Evolutionary conservation across 352 stramenopile species (phyloP), one percentile per base, ranked within the genome.

Genomic region (Phytophthora sp.): DNA sequence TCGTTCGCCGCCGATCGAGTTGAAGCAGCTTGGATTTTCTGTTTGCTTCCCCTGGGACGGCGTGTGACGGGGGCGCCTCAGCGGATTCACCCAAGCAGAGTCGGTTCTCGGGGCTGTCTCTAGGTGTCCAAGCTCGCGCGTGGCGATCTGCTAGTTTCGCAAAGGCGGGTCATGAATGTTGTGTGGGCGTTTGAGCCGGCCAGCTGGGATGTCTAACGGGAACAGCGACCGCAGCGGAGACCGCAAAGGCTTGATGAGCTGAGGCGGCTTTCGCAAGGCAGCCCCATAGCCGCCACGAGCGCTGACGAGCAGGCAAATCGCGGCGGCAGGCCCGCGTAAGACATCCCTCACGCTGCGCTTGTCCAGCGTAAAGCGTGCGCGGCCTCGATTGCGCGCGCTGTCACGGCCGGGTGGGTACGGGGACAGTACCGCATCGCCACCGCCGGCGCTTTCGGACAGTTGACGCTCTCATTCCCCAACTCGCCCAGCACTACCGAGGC

Each of bases 301-400:
- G 46, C 51, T 71, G 50, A 67, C 60, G 54, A 72, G 55, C 55
- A 43, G 26, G 45, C 62, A 76, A 68, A 76, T 76, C 67, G 46
- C 37, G 23, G 35, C 5, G 15, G 39, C 45, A 43, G 21, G 41
- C 28, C 24, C 52, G 44, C 52, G 53, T 75, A 72, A 69, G 55
- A 76, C 62, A 66, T 72, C 55, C 55, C 62, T 69, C 66, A 75
- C 54, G 66, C 60, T 75, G 62, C 59, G 9, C 54, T 53, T 65
- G 51, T 65, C 54, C 50, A 63, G 39, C 54, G 41, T 52, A 54
- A 54, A 8, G 54, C 46, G 54, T 45, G 38, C 26, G 46, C 23
- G 50, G 26, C 17, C n/a, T 34, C 24, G 59, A 67, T 62, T 67
- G 42, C 32, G 58, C 42, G 20, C 37, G 48, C n/a, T 17, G 18